A percentile compares a stretch with the other conserved stretches of the same genome.
Conservation (phyloP, 2,329 filamentous ascomycete genomes). For the Alternaria brassicicola region DNA sequence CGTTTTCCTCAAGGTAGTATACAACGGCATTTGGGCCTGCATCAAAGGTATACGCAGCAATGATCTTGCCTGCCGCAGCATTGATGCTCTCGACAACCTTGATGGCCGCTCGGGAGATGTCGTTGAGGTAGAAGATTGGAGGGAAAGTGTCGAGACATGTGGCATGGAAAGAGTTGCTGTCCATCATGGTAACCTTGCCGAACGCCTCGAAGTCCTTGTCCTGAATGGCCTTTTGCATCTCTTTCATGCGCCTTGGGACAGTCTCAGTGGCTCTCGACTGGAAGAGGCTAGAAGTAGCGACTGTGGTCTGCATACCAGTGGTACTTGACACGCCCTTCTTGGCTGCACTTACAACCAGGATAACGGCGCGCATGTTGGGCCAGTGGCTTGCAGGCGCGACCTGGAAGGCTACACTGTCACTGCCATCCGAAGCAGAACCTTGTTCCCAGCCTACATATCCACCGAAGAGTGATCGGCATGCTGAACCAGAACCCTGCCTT, state of each 20-base stretch:
- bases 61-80: slow-evolving; percentile 72
- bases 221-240: slow-evolving; percentile 82
- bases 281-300: slow-evolving; percentile 89
- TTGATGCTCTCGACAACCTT: slow-evolving; percentile 91
- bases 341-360: slow-evolving; percentile 88
- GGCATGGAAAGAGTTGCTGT: slow-evolving; percentile 97
- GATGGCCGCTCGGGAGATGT: slow-evolving; percentile 85
- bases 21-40: slow-evolving; percentile 96
- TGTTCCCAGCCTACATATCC: slow-evolving; percentile 96
- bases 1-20: slow-evolving; percentile 87
- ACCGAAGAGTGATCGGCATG: slow-evolving; percentile 90
- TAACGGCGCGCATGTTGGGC: slow-evolving; percentile 91
- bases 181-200: slow-evolving; percentile 90
- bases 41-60: slow-evolving; percentile 97
- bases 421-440: slow-evolving; percentile 76
- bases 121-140: slow-evolving; percentile 98
- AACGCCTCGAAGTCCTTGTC: slow-evolving; percentile 84
- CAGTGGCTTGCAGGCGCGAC: slow-evolving; percentile 89
- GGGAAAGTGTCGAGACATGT: slow-evolving; percentile 94
- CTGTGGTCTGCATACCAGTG: slow-evolving; percentile 95
- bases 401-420: slow-evolving; percentile 85
- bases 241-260: slow-evolving; percentile 80
- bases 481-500: slow-evolving; percentile 91
- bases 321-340: slow-evolving; percentile 97
- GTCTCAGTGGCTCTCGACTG: slow-evolving; percentile 73